Conservation (phyloP, 139 green algal species). For the Chlamydomonas urium region DNA sequence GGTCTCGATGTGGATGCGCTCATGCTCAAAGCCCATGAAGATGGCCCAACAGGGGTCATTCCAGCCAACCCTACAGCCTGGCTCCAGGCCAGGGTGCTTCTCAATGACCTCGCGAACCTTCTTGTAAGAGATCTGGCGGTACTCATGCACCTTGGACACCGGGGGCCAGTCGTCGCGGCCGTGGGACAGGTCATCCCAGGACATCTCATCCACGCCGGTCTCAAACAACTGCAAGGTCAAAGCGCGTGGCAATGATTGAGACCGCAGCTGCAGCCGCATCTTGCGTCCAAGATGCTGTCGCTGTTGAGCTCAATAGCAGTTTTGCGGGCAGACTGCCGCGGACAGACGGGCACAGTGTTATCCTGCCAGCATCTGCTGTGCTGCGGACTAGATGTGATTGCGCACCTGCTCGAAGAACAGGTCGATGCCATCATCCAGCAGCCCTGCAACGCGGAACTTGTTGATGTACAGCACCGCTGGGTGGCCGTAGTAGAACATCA, state of each 20-base stretch:
- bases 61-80: slow-evolving; percentile 22
- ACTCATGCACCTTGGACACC: slow-evolving; percentile 35
- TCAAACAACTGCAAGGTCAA: slow-evolving; percentile 60
- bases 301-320: too few relatives aligned
- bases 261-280: too few relatives aligned
- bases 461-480: slow-evolving; percentile 74
- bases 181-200: slow-evolving; percentile 73
- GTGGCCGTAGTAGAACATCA: slow-evolving; percentile 84
- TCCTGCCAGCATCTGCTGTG: too few relatives aligned
- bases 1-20: slow-evolving; percentile 79
- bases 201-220: slow-evolving; percentile 82
- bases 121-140: slow-evolving; percentile 30
- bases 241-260: too few relatives aligned
- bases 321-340: too few relatives aligned
- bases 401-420: slow-evolving; percentile 48
- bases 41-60: slow-evolving; percentile 55
- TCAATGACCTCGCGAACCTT: slow-evolving; percentile 43
- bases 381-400: too few relatives aligned
- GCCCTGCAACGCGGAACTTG: slow-evolving; percentile 76
- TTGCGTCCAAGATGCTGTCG: too few relatives aligned
- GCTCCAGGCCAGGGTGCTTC: slow-evolving; percentile 45
- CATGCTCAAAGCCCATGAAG: slow-evolving; percentile 81
- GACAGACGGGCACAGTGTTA: too few relatives aligned
- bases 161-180: slow-evolving; percentile 69
- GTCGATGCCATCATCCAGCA: slow-evolving; percentile 60